Conservation (phyloP, 1,139 yeast species). For the Kodamaea derodonti region DNA sequence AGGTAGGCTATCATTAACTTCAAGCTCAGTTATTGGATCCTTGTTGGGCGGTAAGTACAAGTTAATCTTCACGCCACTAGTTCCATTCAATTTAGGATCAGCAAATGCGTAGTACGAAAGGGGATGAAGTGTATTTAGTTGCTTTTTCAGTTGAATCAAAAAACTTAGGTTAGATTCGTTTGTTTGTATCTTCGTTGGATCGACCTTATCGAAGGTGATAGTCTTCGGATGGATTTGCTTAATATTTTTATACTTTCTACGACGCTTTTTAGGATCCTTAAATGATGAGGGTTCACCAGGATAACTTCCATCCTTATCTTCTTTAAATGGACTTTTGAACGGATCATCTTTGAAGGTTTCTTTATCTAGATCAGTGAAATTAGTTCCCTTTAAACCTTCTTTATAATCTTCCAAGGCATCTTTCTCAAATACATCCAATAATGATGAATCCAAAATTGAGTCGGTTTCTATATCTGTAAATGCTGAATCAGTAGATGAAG, state of each 20-base stretch:
- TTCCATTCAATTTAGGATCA: conserved; percentile 32
- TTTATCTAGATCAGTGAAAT: neutral
- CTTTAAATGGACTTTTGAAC: conserved; percentile 16
- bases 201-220: conserved; percentile 22
- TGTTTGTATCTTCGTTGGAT: conserved; percentile 6
- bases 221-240: neutral
- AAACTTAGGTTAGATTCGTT: neutral
- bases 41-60: conserved; percentile 37
- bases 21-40: conserved; percentile 28
- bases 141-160: conserved; percentile 35
- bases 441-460: conserved; percentile 33
- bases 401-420: neutral
- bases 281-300: conserved; percentile 10
- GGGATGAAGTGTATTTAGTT: conserved; percentile 42
- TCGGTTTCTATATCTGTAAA: conserved; percentile 45
- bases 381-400: neutral
- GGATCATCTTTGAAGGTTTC: conserved; percentile 14
- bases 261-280: conserved; percentile 12
- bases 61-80: conserved; percentile 23
- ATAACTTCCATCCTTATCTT: conserved; percentile 1
- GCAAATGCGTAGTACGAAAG: conserved; percentile 36
- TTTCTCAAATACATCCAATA: conserved; percentile 13
- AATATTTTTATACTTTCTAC: conserved; percentile 15
- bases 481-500: conserved; percentile 38
- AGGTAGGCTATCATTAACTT: conserved; percentile 42